Percentiles rank a stretch among this genome's conserved stretches.
Evolutionary conservation across 2,329 filamentous ascomycete species (phyloP).

Genomic region (Lanzia echinophila): DNA sequence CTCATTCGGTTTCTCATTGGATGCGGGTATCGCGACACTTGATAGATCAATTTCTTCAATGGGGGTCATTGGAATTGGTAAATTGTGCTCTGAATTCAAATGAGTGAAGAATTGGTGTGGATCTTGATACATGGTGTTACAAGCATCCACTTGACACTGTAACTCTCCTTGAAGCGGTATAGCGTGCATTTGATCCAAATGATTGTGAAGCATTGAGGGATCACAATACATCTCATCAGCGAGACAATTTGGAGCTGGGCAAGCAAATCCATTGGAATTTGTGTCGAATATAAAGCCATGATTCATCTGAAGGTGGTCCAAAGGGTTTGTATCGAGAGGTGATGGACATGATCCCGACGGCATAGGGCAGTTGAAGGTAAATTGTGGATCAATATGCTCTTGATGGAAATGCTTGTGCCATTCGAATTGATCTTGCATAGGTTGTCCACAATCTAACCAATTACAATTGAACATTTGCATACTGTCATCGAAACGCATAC

Average conservation of each 20-base stretch:
- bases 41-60: conserved; percentile 17
- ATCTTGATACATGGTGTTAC: conserved; percentile 22
- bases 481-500: conserved; percentile 14
- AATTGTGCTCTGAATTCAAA: conserved; percentile 20
- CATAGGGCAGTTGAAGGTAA: conserved; percentile 25
- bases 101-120: conserved; percentile 21
- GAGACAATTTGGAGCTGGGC: conserved; percentile 24
- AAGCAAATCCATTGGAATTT: conserved; percentile 17
- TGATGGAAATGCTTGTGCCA: conserved; percentile 25
- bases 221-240: conserved; percentile 18
- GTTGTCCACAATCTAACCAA: conserved; percentile 24
- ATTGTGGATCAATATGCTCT: conserved; percentile 27
- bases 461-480: conserved; percentile 18
- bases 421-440: conserved; percentile 19
- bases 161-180: conserved; percentile 22
- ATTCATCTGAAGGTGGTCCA: conserved; percentile 24
- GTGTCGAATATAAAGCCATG: conserved; percentile 25
- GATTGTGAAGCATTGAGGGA: conserved; percentile 25
- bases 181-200: conserved; percentile 26
- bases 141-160: conserved; percentile 23
- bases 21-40: neutral
- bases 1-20: no score
- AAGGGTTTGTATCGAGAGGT: conserved; percentile 20
- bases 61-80: conserved; percentile 13
- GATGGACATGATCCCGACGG: conserved; percentile 19